Conservation (phyloP, 257 asterid species). For the Rhazya stricta region DNA sequence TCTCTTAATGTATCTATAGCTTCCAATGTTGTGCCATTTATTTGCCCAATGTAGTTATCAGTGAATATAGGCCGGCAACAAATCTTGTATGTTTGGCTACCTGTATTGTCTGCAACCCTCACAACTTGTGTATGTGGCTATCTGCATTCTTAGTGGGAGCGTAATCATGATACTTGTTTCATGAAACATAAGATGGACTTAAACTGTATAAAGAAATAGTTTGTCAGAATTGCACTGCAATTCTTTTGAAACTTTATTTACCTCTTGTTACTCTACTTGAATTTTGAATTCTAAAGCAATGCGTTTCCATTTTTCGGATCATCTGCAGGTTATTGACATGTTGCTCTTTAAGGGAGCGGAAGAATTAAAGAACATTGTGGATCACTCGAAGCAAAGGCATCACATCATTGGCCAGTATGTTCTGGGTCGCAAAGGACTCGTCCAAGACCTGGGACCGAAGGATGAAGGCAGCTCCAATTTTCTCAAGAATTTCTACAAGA, state of each 20-base stretch:
- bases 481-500: slow-evolving; percentile 66
- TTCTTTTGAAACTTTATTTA: not conserved
- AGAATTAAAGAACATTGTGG: slow-evolving; percentile 70
- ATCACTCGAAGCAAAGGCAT: slow-evolving; percentile 92
- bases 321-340: slow-evolving; percentile 73
- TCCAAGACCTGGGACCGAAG: slow-evolving; percentile 41
- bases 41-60: not conserved
- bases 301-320: not conserved
- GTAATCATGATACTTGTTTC: not conserved
- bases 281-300: not conserved
- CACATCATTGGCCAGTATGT: slow-evolving; percentile 84
- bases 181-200: not conserved
- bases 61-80: not conserved
- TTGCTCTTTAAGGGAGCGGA: slow-evolving; percentile 84
- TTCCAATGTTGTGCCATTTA: not conserved
- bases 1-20: not conserved
- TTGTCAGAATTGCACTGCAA: not conserved
- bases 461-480: slow-evolving; percentile 57
- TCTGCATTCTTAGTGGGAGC: not conserved
- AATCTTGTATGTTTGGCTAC: not conserved
- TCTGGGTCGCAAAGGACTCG: slow-evolving; percentile 37
- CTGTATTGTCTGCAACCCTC: not conserved
- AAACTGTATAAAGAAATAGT: not conserved
- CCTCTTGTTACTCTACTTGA: not conserved
- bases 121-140: not conserved